These are phyloP conservation scores for Ceratobasidium sp. DNA, from an alignment of 1,284 basidiomycete species.

Conservation along the genomic window DNA sequence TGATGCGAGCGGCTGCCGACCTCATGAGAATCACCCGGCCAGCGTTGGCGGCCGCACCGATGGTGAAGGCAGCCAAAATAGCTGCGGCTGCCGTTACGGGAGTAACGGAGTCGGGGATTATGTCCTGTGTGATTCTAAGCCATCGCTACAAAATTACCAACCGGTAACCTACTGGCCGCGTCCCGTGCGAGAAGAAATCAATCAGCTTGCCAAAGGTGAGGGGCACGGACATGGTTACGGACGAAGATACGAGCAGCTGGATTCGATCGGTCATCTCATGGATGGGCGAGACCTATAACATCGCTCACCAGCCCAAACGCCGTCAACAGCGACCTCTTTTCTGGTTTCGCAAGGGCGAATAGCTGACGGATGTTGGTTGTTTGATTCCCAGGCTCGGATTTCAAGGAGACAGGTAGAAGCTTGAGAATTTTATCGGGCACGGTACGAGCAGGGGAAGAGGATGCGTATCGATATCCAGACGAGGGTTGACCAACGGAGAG, in stretches of 20 bases:
- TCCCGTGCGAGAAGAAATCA: slow-evolving; percentile 79
- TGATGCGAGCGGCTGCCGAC: slow-evolving; percentile 85
- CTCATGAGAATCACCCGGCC: slow-evolving; percentile 89
- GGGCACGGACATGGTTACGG: slow-evolving; percentile 89
- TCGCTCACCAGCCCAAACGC: slow-evolving; percentile 66
- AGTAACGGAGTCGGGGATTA: slow-evolving; percentile 76
- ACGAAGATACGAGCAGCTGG: slow-evolving; percentile 69
- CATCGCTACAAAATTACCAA: no score
- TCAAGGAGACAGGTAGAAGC: slow-evolving; percentile 43
- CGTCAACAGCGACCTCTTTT: slow-evolving; percentile 71
- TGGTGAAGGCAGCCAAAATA: slow-evolving; percentile 81
- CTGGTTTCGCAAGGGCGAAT: slow-evolving; percentile 76
- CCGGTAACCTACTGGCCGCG: slow-evolving; percentile 69
- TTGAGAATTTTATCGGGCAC: no score
- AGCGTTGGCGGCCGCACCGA: slow-evolving; percentile 89
- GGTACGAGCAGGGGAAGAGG: no score
- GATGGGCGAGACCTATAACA: neutral
- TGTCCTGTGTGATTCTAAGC: slow-evolving; percentile 47
- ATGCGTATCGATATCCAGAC: no score
- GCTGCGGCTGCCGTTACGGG: slow-evolving; percentile 80
- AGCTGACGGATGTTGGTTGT: slow-evolving; percentile 76
- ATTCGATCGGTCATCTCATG: neutral
- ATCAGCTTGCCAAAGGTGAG: slow-evolving; percentile 91
- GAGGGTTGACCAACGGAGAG: no score
- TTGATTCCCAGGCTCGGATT: slow-evolving; percentile 46